Evolutionary conservation across 1,139 yeast genomes (phyloP), one percentile per base, ranked within the genome.

Genomic region (Suhomyces atakaporum): DNA sequence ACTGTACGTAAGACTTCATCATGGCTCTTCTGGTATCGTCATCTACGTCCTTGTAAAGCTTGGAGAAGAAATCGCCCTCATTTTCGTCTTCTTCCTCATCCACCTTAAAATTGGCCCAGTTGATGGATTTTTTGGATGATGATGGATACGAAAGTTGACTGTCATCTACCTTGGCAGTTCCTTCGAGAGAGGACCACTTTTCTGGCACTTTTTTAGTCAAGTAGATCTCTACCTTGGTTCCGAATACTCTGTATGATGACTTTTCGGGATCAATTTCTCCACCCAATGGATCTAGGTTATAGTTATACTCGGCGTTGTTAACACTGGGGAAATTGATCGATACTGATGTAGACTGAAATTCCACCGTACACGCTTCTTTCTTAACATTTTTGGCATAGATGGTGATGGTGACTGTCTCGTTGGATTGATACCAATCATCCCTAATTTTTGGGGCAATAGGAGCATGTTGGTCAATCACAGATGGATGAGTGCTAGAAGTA

Each of bases 1-100:
- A 86, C 61, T 94, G 97, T n/a, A 79, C 72, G 53, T 79, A 92
- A 36, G 96, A 87, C 63, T 94, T 94, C 94, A 88, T 85, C 97
- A 94, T 94, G 1, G 99, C 99, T 40, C 95, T 73, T 49, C 72
- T 73, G 1, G 96, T 84, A 53, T 92, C 96, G 8, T 85, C 95
- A 54, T 89, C 96, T 0, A 95, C 94, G 46, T 76, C 81, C 26
- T 76, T 74, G 62, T 84, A 94, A 9, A 94, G 58, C 43, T 79
- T 73, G 46, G 80, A 75, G 66, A 94, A 92, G 53, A 94, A 89
- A 0, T 74, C 84, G 42, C 81, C 76, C 12, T 66, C 73, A 1
- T 63, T 69, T 3, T 64, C 67, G 4, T 57, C 60, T 16, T 62
- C 67, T 3, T 66, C 78, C 4, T 75, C 81, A 4, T 73, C 79